These are phyloP conservation scores for Coniella vitis DNA, from an alignment of 2,329 filamentous ascomycete genomes.

Conservation along the genomic window DNA sequence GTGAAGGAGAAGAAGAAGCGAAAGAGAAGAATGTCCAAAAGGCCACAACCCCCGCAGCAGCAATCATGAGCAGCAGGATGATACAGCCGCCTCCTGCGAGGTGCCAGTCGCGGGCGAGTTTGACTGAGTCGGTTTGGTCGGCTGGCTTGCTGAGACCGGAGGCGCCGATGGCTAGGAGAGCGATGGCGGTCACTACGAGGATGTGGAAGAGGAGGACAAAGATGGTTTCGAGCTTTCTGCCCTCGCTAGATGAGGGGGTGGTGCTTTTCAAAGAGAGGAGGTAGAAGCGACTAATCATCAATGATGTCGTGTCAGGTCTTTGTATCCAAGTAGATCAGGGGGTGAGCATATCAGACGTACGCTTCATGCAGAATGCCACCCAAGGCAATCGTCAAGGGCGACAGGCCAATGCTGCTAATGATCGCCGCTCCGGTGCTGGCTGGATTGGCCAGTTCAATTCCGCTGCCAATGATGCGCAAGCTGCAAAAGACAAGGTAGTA, in stretches of 20 bases:
- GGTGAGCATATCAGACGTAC: conserved; percentile 18
- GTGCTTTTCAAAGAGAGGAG: background rate
- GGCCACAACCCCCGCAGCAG: conserved; percentile 15
- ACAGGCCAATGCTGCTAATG: conserved; percentile 31
- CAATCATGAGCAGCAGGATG: conserved; percentile 21
- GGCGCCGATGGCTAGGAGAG: conserved; percentile 21
- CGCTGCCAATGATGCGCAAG: conserved; percentile 29
- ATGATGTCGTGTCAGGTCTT: background rate
- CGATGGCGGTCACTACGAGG: conserved; percentile 20
- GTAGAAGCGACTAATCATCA: background rate
- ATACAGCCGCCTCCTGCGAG: conserved; percentile 21
- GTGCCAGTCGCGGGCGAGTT: conserved; percentile 5
- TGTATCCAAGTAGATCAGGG: too few species aligned
- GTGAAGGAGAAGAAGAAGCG: background rate
- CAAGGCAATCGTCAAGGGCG: conserved; percentile 27
- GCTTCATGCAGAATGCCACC: conserved; percentile 30
- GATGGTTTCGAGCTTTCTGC: conserved; percentile 1
- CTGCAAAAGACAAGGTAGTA: conserved; percentile 32
- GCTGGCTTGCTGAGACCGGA: conserved; percentile 14
- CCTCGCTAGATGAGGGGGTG: background rate
- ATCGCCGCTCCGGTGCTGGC: conserved; percentile 25
- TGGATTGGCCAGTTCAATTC: conserved; percentile 22
- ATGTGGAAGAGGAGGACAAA: conserved; percentile 20
- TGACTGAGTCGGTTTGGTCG: conserved; percentile 6
- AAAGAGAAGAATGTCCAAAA: conserved; percentile 5